Base-by-base conservation (phyloP, 1,139 yeast genomes). In the Yamadazyma oceani region DNA sequence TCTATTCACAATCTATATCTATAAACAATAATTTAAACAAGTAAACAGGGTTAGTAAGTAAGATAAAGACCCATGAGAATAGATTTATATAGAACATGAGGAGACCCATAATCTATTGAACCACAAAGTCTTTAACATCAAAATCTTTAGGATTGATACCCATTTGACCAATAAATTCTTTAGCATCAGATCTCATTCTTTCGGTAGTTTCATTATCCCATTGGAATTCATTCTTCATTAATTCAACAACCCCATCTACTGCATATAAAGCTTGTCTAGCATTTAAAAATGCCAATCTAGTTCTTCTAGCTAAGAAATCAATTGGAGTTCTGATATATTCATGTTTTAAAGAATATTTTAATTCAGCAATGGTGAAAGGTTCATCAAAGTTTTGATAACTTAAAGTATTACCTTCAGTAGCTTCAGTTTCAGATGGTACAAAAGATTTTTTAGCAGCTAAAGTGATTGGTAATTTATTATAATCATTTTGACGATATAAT, bases 301-400 rank as follows among this genome's bases (percentile, higher is more conserved):
- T 84, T 73, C 97, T 84, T 71, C 97, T 84, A 40, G 95, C 89
- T 48, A 90, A 73, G 73, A 90, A 89, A 63, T 90, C 97, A 42
- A 84, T 66, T 36, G 96, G 95, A 10, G 92, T 85, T 64, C 95
- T 77, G 34, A 89, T 81, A 59, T 88, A 88, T 69, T 90, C 97
- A 64, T 87, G 78, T 48, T 80, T 69, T 54, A 89, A 73, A 9
- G 90, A 83, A 66, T 89, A 90, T 55, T 81, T 75, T 64, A 90
- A 77, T 68, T 90, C 97, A 38, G 95, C 97, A 57, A 88, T 84
- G 30, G 96, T 82, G 73, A 85, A 89, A 45, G 97, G 96, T 65
- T 87, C 90, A 51, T 82, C 84, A 50, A 83, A 82, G 26, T 79
- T 63, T 46, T 67, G 71, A 54, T 73, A 75, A 33, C 71, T 59